Base-by-base conservation (phyloP, 257 asterid genomes). In the Cruciata laevipes region DNA sequence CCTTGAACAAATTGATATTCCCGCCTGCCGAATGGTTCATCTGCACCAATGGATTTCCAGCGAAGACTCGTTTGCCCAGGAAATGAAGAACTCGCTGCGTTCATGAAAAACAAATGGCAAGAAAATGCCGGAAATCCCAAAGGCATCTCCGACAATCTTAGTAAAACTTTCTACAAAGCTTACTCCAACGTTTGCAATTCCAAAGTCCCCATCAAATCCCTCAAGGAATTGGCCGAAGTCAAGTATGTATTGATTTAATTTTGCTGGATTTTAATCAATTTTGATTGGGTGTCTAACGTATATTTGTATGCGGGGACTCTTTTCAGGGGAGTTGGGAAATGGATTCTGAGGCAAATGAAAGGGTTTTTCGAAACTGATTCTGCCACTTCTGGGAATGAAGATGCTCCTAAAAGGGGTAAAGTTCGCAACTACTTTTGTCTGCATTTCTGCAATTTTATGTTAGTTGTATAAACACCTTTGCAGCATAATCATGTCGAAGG, bases 311-410 rank as follows among this genome's bases (percentile, higher is more conserved):
- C 30, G 37, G 4, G 37, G 4, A 30, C 42, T 31, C n/a, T 37
- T 53, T 79, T 44, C 65, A 93, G 98, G 82, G 97, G 97, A 31
- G 84, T 93, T 11, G 99, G 99, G 38, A 88, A 93, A 83, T 93
- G 97, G 97, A 86, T 86, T 67, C 73, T 93, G 88, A 90, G 83
- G 89, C 87, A 80, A 77, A 80, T 86, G 94, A 83, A 84, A 85
- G 96, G 79, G 17, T 84, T 80, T 76, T 93, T 93, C 66, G 74
- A 72, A 62, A 61, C 75, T 3, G 89, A 81, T 64, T 70, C 84
- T 47, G 79, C 72, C 69, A 65, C 73, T 70, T 79, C 84, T 13
- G 90, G 80, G 63, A 77, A 42, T 12, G 86, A 83, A 1, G 80
- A 78, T 58, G 56, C 77, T 73, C 32, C 79, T 24, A 71, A 56